Conservation (phyloP, 305 asterid species). For the Plantago coronopus region DNA sequence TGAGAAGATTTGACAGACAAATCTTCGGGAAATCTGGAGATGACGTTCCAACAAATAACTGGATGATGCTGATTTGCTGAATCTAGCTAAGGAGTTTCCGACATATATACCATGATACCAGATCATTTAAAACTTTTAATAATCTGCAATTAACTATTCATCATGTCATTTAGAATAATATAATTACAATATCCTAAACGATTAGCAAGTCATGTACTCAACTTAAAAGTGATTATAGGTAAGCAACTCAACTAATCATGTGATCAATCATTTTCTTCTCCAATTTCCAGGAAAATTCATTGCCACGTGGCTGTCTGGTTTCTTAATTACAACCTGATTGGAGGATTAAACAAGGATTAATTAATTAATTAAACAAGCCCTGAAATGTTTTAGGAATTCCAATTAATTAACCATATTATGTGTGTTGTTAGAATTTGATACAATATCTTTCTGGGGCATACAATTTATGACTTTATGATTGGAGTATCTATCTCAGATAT, state of each 20-base stretch:
- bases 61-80: constrained; percentile 1
- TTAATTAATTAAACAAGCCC: no score
- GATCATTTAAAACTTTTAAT: no score
- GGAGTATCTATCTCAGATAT: no score
- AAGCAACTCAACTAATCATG: not conserved
- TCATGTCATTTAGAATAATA: not conserved
- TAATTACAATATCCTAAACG: not conserved
- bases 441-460: no score
- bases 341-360: no score
- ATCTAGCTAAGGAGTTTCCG: not conserved
- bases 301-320: not conserved
- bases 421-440: no score
- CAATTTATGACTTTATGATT: no score
- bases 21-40: not conserved
- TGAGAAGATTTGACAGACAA: not conserved
- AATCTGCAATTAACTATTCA: no score
- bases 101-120: no score
- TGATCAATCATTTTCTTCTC: not conserved
- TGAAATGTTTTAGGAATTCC: no score
- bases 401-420: no score
- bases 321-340: not conserved
- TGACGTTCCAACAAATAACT: not conserved
- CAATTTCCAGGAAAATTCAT: not conserved
- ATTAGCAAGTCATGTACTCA: not conserved
- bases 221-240: not conserved